Base-by-base conservation (phyloP, 148 eudicot species). In the Persicaria tinctoria region DNA sequence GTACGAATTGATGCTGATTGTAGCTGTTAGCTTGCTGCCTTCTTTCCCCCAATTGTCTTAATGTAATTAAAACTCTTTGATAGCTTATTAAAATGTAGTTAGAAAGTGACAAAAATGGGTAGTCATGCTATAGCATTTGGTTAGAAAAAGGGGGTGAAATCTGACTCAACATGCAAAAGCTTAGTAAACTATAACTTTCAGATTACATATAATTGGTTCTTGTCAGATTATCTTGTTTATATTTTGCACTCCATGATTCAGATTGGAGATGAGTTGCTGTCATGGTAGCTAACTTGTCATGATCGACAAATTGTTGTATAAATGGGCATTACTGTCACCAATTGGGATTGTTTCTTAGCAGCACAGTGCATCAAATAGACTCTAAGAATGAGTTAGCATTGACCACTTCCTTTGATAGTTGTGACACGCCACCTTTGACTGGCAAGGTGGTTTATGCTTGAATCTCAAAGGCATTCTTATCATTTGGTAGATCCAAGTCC, bases 1-100 rank as follows among this genome's bases (percentile, higher is more conserved):
- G 70, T 64, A 64, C 38, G 46, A 64, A 32, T 64, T 41, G 46
- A 32, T 14, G 38, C 70, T 66, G 70, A 66, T 66, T 41, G 70
- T 66, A 66, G 70, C 70, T 66, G 70, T 41, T 41, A 66, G 70
- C 70, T 44, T 10, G 4, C 47, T 66, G 13, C 48, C 48, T 5
- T 41, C 48, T 41, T 66, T 2, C 3, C 12, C 47, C 17, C 14
- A 38, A 44, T 66, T 66, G 17, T 38, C 12, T 64, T 41, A 5
- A 66, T 41, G 47, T 66, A 66, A 38, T 17, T 66, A 66, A 41
- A 12, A 38, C 48, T 38, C 47, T 32, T 64, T 32, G 47, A 64
- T 41, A 66, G 44, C 70, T 66, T 1, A 32, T 23, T 41, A 4
- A 23, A 27, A 27, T 63, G 70, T 64, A 64, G 70, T 9, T 32